Conservation (phyloP, 345 rosid genomes). For the Stellera chamaejasme region DNA sequence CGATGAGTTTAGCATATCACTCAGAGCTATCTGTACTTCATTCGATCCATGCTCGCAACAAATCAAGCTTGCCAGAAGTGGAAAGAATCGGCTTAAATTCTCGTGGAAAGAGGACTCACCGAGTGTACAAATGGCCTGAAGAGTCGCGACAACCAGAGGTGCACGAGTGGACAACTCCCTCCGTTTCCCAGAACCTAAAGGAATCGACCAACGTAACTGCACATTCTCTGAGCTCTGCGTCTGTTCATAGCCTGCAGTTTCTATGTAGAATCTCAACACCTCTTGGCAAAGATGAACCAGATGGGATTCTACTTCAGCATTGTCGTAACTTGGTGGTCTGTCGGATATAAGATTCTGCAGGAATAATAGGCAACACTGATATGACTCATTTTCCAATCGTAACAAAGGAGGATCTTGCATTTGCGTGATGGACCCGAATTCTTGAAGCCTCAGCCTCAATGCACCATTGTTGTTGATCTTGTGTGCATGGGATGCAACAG, state of each 20-base stretch:
- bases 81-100: constrained; percentile 61
- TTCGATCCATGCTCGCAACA: constrained; percentile 90
- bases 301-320: constrained; percentile 45
- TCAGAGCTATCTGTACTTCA: constrained; percentile 84
- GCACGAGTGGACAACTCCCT: constrained; percentile 77
- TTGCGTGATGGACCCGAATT: constrained; percentile 71
- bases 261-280: constrained; percentile 61
- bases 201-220: constrained; percentile 44
- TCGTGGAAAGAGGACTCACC: constrained; percentile 62
- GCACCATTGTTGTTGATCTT: constrained; percentile 46
- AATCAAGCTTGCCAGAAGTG: constrained; percentile 65
- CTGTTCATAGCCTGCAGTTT: constrained; percentile 37
- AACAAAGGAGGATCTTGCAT: constrained; percentile 83
- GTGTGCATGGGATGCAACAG: constrained; percentile 75
- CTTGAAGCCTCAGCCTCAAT: constrained; percentile 69
- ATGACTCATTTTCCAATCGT: constrained; percentile 79
- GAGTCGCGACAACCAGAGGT: constrained; percentile 67
- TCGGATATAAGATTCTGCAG: constrained; percentile 63
- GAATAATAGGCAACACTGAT: constrained; percentile 74
- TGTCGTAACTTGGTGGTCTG: constrained; percentile 44
- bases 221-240: constrained; percentile 26
- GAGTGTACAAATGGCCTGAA: constrained; percentile 49
- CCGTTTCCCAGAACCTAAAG: constrained; percentile 64
- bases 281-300: constrained; percentile 57
- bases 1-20: constrained; percentile 74